Evolutionary conservation across 208 protist species (phyloP), one percentile per base, ranked within the genome.

Genomic region (Phytomonas sp.): DNA sequence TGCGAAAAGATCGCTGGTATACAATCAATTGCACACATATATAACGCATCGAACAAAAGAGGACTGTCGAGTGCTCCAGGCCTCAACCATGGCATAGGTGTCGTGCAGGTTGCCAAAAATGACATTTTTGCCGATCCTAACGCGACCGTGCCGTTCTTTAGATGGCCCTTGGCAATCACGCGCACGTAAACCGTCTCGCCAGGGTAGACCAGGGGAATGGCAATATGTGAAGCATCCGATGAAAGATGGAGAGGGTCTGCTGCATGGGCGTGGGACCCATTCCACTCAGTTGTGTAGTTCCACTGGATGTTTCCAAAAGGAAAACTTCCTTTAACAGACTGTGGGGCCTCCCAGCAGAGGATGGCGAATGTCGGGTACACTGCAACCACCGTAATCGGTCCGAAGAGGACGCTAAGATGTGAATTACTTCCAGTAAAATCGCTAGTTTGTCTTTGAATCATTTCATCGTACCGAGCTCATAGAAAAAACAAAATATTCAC

Each of bases 271-370:
- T 76, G 83, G 11, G 80, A 43, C 37, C 78, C 82, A 62, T 36
- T 79, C 77, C 85, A 90, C 74, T 90, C 84, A 0, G 89, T 68
- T 26, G 71, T 60, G 62, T 90, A 93, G 23, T 74, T 53, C 87
- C 87, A 93, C 36, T 43, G 71, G 0, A 75, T 70, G 37, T 69
- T 43, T 8, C 80, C 68, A 5, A 63, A 64, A 6, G 79, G 70
- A 23, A 68, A 11, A 2, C 29, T 66, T 1, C 13, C 65, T 43
- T 30, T 51, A 20, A 17, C 1, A 0, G 43, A 17, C 31, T 64
- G 70, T 28, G 85, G 82, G 5, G 53, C 76, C 28, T 76, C 66
- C 86, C 86, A 92, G 59, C 56, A 77, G 13, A 92, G 59, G 6
- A 88, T 62, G 6, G 75, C 81, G 65, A 67, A 83, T 11, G 81